Base-by-base conservation (phyloP, 2,329 filamentous ascomycete species). In the Trichophaea hybrida region DNA sequence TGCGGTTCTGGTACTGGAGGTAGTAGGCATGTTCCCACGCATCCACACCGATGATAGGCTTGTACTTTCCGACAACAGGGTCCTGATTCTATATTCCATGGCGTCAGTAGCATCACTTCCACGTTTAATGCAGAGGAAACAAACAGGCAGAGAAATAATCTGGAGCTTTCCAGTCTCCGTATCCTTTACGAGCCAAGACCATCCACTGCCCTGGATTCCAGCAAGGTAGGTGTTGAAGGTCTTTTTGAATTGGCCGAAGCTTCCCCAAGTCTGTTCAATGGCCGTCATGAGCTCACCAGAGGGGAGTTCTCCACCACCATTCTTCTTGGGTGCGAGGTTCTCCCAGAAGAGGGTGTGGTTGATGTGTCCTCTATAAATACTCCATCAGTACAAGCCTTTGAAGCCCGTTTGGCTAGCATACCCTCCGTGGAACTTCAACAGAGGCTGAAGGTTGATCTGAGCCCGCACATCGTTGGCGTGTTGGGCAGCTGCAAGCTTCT, bases 1-100 rank as follows among this genome's bases (percentile, higher is more conserved):
- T 95, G 74, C 88, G 84, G 79, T 95, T 95, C 81, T 95, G 81
- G 76, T 95, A 95, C 77, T 95, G 88, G 64, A 95, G 79, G 76
- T 79, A 81, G 65, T 62, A 67, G 61, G 55, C 60, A 32, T 48
- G 33, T 35, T n/a, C 44, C 13, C 37, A 61, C 58, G 89, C 90
- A 76, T 96, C 90, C 69, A 96, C 85, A 59, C 90, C 90, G 51
- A 96, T 76, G 53, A 96, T 77, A 40, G 90, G 90, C 69, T 82
- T 79, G 72, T 85, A 88, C 72, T 85, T 85, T 54, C 89, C 89
- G 12, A 88, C 80, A 34, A 96, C 86, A 32, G 90, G 86, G 73
- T 94, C 88, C 76, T 94, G 88, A 77, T 94, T 94, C 72, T 77
- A 58, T 56, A 46, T 10, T n/a, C 33, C 34, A 34, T 48, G 44